Evolutionary conservation across 306 rosid genomes (phyloP).

Genomic region (Fragaria iinumae): DNA sequence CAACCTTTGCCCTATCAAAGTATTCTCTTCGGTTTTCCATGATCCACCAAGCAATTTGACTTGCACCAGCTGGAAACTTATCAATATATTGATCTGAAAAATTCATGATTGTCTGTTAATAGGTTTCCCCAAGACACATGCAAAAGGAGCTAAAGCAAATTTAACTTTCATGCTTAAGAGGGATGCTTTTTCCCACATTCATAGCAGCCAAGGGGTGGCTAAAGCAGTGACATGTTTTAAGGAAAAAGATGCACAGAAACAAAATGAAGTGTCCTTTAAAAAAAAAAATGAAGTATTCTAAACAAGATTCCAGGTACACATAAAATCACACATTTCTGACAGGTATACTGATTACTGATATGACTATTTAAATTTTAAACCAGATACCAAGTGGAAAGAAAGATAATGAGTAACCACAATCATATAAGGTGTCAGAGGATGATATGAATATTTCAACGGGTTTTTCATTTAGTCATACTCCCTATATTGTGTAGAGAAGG

Average conservation of each 20-base stretch:
- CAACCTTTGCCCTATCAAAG: constrained; percentile 69
- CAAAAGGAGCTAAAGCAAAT: constrained; percentile 13
- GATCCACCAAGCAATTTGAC: constrained; percentile 93
- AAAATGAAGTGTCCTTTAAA: background rate
- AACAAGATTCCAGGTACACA: background rate
- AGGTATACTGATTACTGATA: constrained; percentile 10
- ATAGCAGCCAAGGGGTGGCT: constrained; percentile 1
- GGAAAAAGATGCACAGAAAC: background rate
- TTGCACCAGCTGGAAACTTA: constrained; percentile 76
- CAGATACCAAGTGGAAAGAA: background rate
- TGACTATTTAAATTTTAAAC: background rate
- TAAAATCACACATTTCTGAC: background rate
- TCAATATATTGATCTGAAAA: constrained; percentile 71
- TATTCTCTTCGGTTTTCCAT: constrained; percentile 92
- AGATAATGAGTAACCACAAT: background rate
- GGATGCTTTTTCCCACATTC: background rate
- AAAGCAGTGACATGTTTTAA: constrained; percentile 4
- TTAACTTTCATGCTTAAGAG: background rate
- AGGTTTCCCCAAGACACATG: background rate
- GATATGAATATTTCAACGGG: background rate
- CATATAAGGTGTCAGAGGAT: background rate
- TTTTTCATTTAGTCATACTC: background rate
- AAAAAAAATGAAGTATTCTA: background rate
- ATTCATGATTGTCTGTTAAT: background rate
- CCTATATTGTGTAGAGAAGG: background rate